Evolutionary conservation across 1,139 yeast genomes (phyloP), one percentile per base, ranked within the genome.

Genomic region (Geotrichum fermentans): DNA sequence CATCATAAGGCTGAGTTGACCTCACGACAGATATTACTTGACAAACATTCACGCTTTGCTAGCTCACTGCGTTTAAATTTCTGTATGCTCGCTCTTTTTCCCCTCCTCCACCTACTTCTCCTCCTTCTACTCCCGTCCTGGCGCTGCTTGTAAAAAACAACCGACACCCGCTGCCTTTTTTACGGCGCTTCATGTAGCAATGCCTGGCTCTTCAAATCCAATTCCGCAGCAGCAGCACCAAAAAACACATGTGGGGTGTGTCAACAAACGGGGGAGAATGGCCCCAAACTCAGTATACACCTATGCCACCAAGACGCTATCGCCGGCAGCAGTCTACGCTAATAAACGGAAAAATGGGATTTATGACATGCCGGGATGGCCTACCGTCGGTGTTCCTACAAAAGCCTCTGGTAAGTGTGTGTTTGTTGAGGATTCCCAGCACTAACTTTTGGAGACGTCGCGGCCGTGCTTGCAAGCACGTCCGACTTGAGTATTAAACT

Each of bases 271-370:
- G 8, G 28, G 6, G 8, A 6, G 28, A 6, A 10, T 24, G 6
- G 28, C 28, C 8, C 10, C 28, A 24, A 24, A 21, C 4, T 17
- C 39, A 8, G 14, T 36, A 4, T 36, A 36, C 16, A 36, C 39
- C 8, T 21, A 36, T 14, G 13, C 39, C 16, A 4, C 16, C 17
- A 28, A 36, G 13, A 20, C 17, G 26, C 55, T 52, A 14, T 52
- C 55, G 5, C 49, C 45, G 3, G 41, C 52, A 7, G 95, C 95
- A 2, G 66, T 82, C 49, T 87, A 86, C 69, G 82, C 80, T 58
- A 90, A 88, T 55, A 82, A 82, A 61, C 69, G 83, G 62, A 84
- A 78, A 61, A 83, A 82, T 61, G 96, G 96, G 38, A 73, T 82
- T 45, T 87, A 74, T 67, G 75, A 78, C 56, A 73, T 80, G 49